Conservation (phyloP, 768 basidiomycete species). For the Boletus pseudo-olivaceus region DNA sequence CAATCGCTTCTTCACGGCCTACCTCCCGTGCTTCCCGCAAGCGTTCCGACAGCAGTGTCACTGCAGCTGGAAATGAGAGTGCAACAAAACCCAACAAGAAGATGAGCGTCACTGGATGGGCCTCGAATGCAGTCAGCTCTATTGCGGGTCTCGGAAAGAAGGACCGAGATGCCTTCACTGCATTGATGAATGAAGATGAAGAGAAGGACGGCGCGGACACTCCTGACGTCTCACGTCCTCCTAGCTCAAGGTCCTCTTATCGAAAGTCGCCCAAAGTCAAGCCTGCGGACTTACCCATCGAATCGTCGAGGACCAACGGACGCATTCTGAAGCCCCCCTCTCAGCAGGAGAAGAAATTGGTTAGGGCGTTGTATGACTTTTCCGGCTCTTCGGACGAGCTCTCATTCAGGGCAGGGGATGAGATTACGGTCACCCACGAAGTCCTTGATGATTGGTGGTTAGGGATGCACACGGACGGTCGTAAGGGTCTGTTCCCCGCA, state of each 20-base stretch:
- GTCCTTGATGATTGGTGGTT: conserved; percentile 92
- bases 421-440: conserved; percentile 74
- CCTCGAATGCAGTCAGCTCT: conserved; percentile 59
- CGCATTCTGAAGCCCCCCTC: conserved; percentile 52
- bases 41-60: conserved; percentile 55
- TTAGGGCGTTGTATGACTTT: conserved; percentile 76
- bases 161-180: conserved; percentile 59
- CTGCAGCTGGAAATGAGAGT: conserved; percentile 35
- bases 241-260: conserved; percentile 33
- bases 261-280: conserved; percentile 29
- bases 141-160: conserved; percentile 57
- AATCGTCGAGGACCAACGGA: conserved; percentile 27
- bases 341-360: conserved; percentile 48
- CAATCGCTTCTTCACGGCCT: conserved; percentile 52
- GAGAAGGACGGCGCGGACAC: conserved; percentile 21
- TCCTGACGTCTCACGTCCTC: conserved; percentile 32
- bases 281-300: conserved; percentile 19
- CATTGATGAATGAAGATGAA: conserved; percentile 46
- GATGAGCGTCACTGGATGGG: conserved; percentile 47
- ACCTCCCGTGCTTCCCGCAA: conserved; percentile 60
- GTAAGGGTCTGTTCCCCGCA: conserved; percentile 78
- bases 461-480: conserved; percentile 62
- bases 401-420: conserved; percentile 66
- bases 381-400: conserved; percentile 74
- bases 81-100: conserved; percentile 38